Evolutionary conservation across 768 basidiomycete species (phyloP), one percentile per base, ranked within the genome.

Genomic region (Leucocoprinus sp.): DNA sequence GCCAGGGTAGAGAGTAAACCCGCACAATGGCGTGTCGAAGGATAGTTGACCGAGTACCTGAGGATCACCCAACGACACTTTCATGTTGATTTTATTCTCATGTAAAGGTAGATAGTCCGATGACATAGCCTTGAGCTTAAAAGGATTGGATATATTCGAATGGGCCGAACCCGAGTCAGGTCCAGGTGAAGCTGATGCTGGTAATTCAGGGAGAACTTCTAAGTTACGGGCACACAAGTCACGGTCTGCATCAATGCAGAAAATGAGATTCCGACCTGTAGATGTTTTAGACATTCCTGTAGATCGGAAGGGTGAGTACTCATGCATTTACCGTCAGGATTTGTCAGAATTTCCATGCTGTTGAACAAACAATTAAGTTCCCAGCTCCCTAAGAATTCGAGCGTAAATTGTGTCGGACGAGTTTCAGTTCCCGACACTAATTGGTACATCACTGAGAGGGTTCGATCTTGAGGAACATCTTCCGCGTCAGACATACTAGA

Each of bases 141-240:
- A 80, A 2, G 79, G 72, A 49, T 79, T 82, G 5, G 81, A 68
- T n/a, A 84, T 61, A 0, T 70, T 67, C n/a, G 78, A 57, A 8
- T 65, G 51, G 21, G 56, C 38, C 51, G 51, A 49, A 29, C 63
- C 55, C 37, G 65, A 55, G 19, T 68, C 64, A 15, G 60, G 41
- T 21, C 55, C 44, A 21, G 59, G 52, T 8, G 54, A 50, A 5
- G 52, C 15, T 2, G 42, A 35, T 4, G 52, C 31, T 4, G 53
- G 48, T 8, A 50, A 35, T 9, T 36, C 39, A 19, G 48, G 37
- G 5, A 49, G 44, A 4, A 74, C 50, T 8, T 59, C 59, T 4
- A 82, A 44, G 3, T 64, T 53, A 19, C 69, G 72, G 8, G 65
- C 55, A 19, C 74, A 54, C 24, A 86, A 62, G 37, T 68, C 70